Percentiles rank a stretch among this genome's conserved stretches.
These are phyloP conservation scores for Didymella sp. DNA, from an alignment of 2,329 filamentous ascomycete genomes.

Conservation along the genomic window DNA sequence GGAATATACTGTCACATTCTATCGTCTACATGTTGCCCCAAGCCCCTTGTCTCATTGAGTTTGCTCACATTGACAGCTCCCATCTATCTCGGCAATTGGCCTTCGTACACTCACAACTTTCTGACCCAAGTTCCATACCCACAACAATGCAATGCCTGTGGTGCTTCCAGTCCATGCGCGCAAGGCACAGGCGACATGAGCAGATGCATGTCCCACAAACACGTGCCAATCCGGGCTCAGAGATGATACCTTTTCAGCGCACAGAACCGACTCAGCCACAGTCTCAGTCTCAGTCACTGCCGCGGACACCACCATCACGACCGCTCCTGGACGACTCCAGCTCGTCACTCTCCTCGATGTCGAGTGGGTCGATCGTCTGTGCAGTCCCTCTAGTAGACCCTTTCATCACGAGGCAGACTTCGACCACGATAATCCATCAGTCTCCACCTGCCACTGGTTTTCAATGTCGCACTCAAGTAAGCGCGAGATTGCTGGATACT, in stretches of 20 bases:
- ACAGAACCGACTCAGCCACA: background rate
- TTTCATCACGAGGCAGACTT: background rate
- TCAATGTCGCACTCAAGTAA: background rate
- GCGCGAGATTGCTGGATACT: background rate
- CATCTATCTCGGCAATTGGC: background rate
- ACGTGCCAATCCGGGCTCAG: background rate
- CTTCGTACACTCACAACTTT: background rate
- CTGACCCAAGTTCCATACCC: no score
- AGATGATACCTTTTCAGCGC: background rate
- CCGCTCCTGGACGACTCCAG: background rate
- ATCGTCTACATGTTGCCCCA: background rate
- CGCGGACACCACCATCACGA: background rate
- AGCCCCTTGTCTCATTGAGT: slow-evolving; percentile 1
- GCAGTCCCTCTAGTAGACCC: background rate
- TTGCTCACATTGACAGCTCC: slow-evolving; percentile 1
- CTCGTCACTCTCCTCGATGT: background rate
- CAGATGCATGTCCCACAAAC: background rate
- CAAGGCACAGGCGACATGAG: background rate
- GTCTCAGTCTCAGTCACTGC: background rate
- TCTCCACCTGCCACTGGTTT: background rate
- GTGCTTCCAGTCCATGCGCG: background rate
- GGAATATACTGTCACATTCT: slow-evolving; percentile 20
- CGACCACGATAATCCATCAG: background rate
- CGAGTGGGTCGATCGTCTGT: background rate
- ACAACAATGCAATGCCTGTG: background rate